Evolutionary conservation across 148 eudicot genomes (phyloP), one percentile per base, ranked within the genome.

Genomic region (Rhododendron henanense): DNA sequence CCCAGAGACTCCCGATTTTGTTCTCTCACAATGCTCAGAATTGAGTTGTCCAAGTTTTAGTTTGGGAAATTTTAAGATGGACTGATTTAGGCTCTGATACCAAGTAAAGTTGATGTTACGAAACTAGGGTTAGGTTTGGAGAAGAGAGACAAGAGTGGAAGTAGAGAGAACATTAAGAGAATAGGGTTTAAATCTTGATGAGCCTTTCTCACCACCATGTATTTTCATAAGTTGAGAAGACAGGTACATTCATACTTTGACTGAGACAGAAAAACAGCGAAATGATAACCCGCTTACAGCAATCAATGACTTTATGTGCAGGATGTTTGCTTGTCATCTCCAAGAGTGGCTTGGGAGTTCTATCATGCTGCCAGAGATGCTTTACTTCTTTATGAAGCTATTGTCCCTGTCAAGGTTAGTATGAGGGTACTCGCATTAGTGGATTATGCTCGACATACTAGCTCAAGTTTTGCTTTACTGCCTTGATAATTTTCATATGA

Each of bases 281-380:
- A 63, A 71, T 71, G 39, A 31, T 71, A 71, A 33, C 19, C 76
- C 41, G 5, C 41, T 31, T 71, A 71, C 19, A 14, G 37, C 28
- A 84, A 15, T 76, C 35, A 45, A 57, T 84, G 78, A 59, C n/a
- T 75, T 87, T 81, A 45, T 50, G 67, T 91, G 90, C 92, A 97
- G 99, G 99, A 95, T 92, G 94, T 97, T 78, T 97, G 99, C 87
- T 89, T 97, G 87, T 95, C 97, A 73, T 93, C 98, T 67, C 84
- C 96, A 55, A 91, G 94, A 91, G 99, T 94, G 87, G 96, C 94
- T 25, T 84, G 93, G 91, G 96, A 95, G 84, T 95, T 95, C 86
- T 97, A 95, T 90, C 89, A 95, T 87, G 95, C 98, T 87, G 96
- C 95, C 82, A 93, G 99, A 89, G 96, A 97, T 90, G 95, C 92